phyloP scores from a whole-genome alignment of 768 basidiomycete genomes.

The Lentinula detonsa region DNA sequence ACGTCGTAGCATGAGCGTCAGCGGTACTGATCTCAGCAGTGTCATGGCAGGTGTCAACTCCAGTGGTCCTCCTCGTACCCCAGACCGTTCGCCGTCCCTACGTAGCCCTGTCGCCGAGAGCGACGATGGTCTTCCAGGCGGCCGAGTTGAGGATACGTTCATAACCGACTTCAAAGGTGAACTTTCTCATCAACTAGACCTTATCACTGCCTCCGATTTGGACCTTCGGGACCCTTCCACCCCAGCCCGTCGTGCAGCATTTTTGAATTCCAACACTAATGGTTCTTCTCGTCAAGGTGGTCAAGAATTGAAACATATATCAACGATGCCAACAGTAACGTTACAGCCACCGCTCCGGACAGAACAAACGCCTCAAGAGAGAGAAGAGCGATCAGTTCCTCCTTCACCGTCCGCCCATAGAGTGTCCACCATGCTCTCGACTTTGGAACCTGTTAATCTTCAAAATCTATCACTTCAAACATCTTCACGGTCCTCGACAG shows the following conservation, averaged over 20 bases:
- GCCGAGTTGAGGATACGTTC: constrained; percentile 33
- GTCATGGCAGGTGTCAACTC: constrained; percentile 29
- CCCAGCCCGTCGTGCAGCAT: constrained; percentile 38
- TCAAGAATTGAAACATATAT: constrained; percentile 11
- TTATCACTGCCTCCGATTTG: constrained; percentile 42
- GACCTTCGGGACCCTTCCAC: constrained; percentile 65
- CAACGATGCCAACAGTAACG: constrained; percentile 15
- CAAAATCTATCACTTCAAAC: constrained; percentile 43
- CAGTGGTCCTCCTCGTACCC: constrained; percentile 10
- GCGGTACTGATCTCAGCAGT: constrained; percentile 55
- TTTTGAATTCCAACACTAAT: constrained; percentile 30
- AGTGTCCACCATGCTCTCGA: constrained; percentile 1
- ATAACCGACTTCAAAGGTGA: constrained; percentile 71
- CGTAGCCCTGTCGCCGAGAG: neutral
- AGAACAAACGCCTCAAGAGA: constrained; percentile 15
- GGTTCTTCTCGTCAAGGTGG: constrained; percentile 14
- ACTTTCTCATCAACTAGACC: constrained; percentile 55
- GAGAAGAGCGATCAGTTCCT: constrained; percentile 11
- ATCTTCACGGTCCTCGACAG: constrained; percentile 20
- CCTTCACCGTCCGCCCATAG: neutral
- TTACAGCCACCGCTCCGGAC: constrained; percentile 22
- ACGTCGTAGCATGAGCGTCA: constrained; percentile 70
- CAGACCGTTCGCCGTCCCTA: neutral
- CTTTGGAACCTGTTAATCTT: constrained; percentile 33
- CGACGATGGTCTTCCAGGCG: neutral